Conservation (phyloP, 2,329 filamentous ascomycete genomes). For the Hymenoscyphus occultus region DNA sequence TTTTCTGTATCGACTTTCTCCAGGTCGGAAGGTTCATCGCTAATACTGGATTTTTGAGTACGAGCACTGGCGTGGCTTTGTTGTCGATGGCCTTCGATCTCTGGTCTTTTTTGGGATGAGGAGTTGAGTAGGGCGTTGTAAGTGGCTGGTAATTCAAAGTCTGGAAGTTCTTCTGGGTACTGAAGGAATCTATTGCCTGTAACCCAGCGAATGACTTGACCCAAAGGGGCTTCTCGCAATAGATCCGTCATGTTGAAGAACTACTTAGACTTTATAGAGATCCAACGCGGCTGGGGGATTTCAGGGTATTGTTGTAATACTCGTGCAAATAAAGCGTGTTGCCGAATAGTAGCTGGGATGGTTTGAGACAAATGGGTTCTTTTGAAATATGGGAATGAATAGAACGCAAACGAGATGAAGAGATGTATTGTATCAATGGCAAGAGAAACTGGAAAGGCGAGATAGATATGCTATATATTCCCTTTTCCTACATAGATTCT, state of each 20-base stretch:
- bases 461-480: background rate
- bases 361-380: background rate
- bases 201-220: slow-evolving; percentile 55
- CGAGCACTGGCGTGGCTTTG: background rate
- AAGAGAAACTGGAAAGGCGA: background rate
- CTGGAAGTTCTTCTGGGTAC: slow-evolving; percentile 58
- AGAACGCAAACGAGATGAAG: background rate
- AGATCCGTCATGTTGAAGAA: slow-evolving; percentile 27
- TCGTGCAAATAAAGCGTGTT: background rate
- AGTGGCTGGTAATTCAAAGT: slow-evolving; percentile 48
- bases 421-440: background rate
- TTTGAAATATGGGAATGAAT: background rate
- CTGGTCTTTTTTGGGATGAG: slow-evolving; percentile 13
- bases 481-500: too few species aligned
- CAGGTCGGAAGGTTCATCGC: slow-evolving; percentile 17
- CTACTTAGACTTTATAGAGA: background rate
- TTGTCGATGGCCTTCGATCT: slow-evolving; percentile 1
- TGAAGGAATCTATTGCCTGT: slow-evolving; percentile 51
- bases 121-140: slow-evolving; percentile 38
- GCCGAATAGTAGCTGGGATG: background rate
- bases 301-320: background rate
- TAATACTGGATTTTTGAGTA: slow-evolving; percentile 21
- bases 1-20: slow-evolving; percentile 27
- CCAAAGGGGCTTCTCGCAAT: slow-evolving; percentile 56
- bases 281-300: background rate